Evolutionary conservation across 306 rosid species (phyloP), one percentile per base, ranked within the genome.

Genomic region (Calophaca sinica): DNA sequence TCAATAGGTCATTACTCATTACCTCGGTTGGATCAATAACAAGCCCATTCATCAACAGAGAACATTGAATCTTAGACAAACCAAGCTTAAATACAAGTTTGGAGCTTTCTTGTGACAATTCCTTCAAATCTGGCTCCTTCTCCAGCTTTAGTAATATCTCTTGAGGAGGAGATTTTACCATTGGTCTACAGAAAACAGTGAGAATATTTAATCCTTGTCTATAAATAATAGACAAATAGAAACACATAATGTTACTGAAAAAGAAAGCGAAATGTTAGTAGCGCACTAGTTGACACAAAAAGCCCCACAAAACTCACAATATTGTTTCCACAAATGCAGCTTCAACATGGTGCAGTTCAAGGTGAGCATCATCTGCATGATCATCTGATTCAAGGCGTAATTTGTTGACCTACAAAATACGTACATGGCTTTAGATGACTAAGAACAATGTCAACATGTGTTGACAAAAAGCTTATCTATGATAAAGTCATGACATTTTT

Each of bases 1-100:
- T 68, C 65, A 74, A 63, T 55, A 78, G 33, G 52, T n/a, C 48
- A 13, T 57, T 81, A 87, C 97, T 42, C 39, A 10, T 50, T 85
- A 90, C 99, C 98, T 94, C 96, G 45, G 63, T 90, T 9, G 96
- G 82, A 77, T 94, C 99, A 76, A 75, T 52, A 79, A 94, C 89
- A 74, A 92, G 93, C 64, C 99, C 99, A 74, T 94, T 94, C 99
- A 94, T 89, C 84, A 94, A 83, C 76, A 92, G 83, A 83, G 90
- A 81, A 66, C 96, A 94, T 68, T 80, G 80, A 60, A 72, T 75
- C 87, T 82, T 87, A 20, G 93, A 85, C 74, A 92, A 84, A 46
- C 99, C 99, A 74, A 92, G 89, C 85, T 86, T 89, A 84, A 86
- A 87, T 68, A 88, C 91, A 79, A 85, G 83, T 81, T 75, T 71